A percentile compares a stretch with the other conserved stretches of the same genome.
phyloP scores from a whole-genome alignment of 1,284 basidiomycete species.

The Ceratobasidium sp. region DNA sequence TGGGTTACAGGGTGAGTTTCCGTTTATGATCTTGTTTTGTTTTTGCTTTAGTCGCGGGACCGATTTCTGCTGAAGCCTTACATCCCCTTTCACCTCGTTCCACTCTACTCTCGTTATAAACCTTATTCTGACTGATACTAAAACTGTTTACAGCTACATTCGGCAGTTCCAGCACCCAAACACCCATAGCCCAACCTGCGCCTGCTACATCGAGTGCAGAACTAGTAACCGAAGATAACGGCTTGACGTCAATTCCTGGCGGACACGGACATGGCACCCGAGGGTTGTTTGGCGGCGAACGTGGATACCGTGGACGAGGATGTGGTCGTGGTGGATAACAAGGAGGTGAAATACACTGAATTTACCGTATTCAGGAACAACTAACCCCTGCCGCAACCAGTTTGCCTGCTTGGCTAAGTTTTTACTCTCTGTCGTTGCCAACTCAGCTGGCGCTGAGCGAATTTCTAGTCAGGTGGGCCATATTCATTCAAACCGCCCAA shows the following conservation, averaged over 20 bases:
- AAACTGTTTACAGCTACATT: slow-evolving; percentile 7
- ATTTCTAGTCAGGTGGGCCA: slow-evolving; percentile 48
- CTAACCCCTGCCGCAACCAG: slow-evolving; percentile 41
- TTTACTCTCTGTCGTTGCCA: slow-evolving; percentile 48
- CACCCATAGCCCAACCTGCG: neutral
- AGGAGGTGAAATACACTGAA: slow-evolving; percentile 45
- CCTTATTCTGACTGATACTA: neutral
- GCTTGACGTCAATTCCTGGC: slow-evolving; percentile 17
- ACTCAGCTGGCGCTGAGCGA: slow-evolving; percentile 48
- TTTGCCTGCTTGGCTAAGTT: slow-evolving; percentile 47
- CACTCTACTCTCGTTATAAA: neutral
- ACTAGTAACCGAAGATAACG: slow-evolving; percentile 13
- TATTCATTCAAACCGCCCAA: slow-evolving; percentile 47
- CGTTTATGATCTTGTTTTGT: neutral
- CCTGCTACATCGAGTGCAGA: neutral
- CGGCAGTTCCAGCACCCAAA: slow-evolving; percentile 17
- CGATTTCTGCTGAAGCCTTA: too few relatives aligned
- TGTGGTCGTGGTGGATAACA: slow-evolving; percentile 48
- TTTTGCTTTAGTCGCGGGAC: too few relatives aligned
- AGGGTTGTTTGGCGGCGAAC: slow-evolving; percentile 48
- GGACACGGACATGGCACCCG: slow-evolving; percentile 4
- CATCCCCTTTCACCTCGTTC: neutral
- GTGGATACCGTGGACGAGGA: slow-evolving; percentile 50
- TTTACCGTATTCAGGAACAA: neutral
- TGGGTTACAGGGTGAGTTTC: slow-evolving; percentile 23